phyloP scores from a whole-genome alignment of 495 filamentous ascomycete genomes.

The Echria macrotheca region DNA sequence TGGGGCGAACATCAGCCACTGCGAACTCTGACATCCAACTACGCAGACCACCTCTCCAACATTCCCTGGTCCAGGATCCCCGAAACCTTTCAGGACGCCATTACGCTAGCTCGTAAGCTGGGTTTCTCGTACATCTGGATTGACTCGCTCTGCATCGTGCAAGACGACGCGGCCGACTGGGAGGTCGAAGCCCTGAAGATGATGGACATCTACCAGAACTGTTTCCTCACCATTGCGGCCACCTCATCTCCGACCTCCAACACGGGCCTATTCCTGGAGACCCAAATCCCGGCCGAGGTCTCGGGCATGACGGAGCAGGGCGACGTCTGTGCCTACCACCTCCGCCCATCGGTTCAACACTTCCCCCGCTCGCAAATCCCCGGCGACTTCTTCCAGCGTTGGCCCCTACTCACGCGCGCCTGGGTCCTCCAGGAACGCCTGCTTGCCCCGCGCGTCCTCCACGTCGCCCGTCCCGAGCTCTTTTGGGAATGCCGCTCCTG shows the following conservation, averaged over 20 bases:
- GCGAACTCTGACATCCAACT: neutral
- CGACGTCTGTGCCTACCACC: too few relatives aligned
- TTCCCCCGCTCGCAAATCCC: too few relatives aligned
- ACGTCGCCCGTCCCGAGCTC: too few relatives aligned
- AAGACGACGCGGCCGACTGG: constrained; percentile 23
- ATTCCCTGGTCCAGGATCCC: constrained; percentile 13
- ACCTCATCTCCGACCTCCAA: constrained; percentile 7
- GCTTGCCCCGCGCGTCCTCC: constrained; percentile 13
- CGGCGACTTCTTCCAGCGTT: too few relatives aligned
- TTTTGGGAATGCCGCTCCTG: constrained; percentile 1
- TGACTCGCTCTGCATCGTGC: too few relatives aligned
- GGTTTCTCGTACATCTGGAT: constrained; percentile 22
- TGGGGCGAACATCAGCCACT: constrained; percentile 2
- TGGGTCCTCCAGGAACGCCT: constrained; percentile 16
- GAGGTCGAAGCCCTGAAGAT: constrained; percentile 18
- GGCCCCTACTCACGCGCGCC: constrained; percentile 2
- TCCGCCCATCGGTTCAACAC: too few relatives aligned
- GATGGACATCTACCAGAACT: constrained; percentile 21
- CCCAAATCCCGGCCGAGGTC: neutral
- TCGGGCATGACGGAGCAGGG: neutral
- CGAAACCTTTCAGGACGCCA: constrained; percentile 23
- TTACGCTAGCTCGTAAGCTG: constrained; percentile 17
- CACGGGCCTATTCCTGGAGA: neutral
- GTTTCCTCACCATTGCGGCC: constrained; percentile 18
- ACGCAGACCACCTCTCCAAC: neutral